Evolutionary conservation across 768 basidiomycete species (phyloP).

Genomic region (Rhizopogon vesiculosus): DNA sequence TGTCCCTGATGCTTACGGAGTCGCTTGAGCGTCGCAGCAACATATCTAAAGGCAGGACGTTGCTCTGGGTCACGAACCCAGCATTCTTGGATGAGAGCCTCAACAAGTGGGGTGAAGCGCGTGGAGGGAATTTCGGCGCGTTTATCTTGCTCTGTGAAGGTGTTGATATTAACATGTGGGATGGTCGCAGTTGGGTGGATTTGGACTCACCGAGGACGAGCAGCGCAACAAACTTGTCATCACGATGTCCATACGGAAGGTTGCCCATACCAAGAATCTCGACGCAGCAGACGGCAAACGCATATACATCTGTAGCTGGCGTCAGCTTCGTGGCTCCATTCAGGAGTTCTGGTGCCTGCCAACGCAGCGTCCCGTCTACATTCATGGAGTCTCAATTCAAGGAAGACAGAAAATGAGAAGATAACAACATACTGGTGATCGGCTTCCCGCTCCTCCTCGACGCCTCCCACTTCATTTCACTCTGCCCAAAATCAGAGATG

Average conservation of each 20-base stretch:
- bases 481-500: slow-evolving; percentile 82
- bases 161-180: slow-evolving; percentile 9
- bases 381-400: slow-evolving; percentile 12
- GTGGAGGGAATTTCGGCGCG: slow-evolving; percentile 46
- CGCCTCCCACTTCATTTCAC: slow-evolving; percentile 72
- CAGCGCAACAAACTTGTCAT: slow-evolving; percentile 46
- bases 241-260: slow-evolving; percentile 50
- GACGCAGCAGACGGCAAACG: slow-evolving; percentile 61
- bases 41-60: slow-evolving; percentile 48
- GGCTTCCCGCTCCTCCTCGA: slow-evolving; percentile 52
- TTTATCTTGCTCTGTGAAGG: slow-evolving; percentile 38
- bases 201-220: slow-evolving; percentile 44
- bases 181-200: slow-evolving; percentile 3
- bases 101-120: slow-evolving; percentile 26
- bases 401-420: not conserved
- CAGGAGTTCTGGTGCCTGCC: slow-evolving; percentile 71
- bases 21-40: slow-evolving; percentile 42
- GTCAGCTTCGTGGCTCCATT: slow-evolving; percentile 43
- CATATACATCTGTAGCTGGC: slow-evolving; percentile 59
- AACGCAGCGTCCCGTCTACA: slow-evolving; percentile 60
- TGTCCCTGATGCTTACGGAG: slow-evolving; percentile 37
- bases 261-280: slow-evolving; percentile 62
- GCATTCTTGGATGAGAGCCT: slow-evolving; percentile 45
- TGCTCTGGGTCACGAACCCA: slow-evolving; percentile 51
- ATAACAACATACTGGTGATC: slow-evolving; percentile 38